Base-by-base conservation (phyloP, 139 green algal species). In the Volvox reticuliferus region DNA sequence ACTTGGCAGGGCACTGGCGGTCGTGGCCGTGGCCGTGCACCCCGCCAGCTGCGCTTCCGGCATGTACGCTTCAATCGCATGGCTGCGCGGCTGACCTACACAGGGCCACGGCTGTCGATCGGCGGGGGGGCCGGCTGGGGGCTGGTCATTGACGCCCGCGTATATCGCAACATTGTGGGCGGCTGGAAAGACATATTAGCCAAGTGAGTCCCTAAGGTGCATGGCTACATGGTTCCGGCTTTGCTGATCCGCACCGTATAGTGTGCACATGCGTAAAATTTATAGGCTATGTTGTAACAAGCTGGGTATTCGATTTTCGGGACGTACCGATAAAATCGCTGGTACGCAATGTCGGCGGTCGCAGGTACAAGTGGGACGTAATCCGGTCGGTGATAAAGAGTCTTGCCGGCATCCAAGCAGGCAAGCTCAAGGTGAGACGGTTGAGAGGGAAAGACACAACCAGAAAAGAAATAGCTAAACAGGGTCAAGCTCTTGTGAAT, bases 51-150 rank as follows among this genome's bases (percentile, higher is more conserved):
- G 37, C 91, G 92, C 55, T 98, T 98, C 92, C 92, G 94, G 73
- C 94, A 97, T 76, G 95, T 98, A 21, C 95, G 95, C 79, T 93
- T 98, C 88, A 98, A 98, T 93, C 93, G 95, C 61, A 94, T 97
- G 80, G 93, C 96, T 86, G 96, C 94, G 33, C 89, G 94, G 13
- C 86, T 96, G 28, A 97, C 96, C 17, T 98, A 96, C 80, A 85
- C 96, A 76, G 96, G 95, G 2, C 93, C 95, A n/a, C 93, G 91
- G 13, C 36, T 96, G 24, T 82, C 69, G 0, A 44, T 89, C 65
- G 82, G 82, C 33, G 94, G 82, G 65, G 94, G 96, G 91, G 95
- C 69, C 73, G 95, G 96, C 93, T 95, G 96, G 87, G 95, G 95
- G n/a, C 82, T 98, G 87, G 93, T 98, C 32, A 88, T 97, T 62